phyloP scores from a whole-genome alignment of 495 filamentous ascomycete species.

The Aspergillus bridgeri region DNA sequence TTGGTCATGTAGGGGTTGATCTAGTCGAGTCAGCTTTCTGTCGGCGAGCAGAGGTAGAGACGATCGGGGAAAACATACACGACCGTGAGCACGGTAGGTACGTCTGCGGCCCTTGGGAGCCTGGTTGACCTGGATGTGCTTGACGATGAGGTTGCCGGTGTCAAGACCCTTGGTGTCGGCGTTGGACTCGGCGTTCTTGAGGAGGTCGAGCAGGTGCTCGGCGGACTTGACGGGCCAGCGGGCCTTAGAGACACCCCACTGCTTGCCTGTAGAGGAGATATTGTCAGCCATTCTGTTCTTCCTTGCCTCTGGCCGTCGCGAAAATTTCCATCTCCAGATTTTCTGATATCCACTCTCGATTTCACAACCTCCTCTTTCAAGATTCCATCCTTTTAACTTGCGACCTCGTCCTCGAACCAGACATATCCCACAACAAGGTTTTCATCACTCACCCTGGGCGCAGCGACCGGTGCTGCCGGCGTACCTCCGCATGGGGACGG shows the following conservation, averaged over 20 bases:
- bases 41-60: neutral
- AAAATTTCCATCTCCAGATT: neutral
- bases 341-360: neutral
- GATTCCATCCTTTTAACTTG: neutral
- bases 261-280: slow-evolving; percentile 68
- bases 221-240: slow-evolving; percentile 99
- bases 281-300: slow-evolving; percentile 18
- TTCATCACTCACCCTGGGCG: slow-evolving; percentile 80
- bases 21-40: slow-evolving; percentile 38
- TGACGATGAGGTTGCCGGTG: slow-evolving; percentile 91
- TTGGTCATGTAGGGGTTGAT: slow-evolving; percentile 99
- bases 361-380: neutral
- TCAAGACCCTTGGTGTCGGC: slow-evolving; percentile 99
- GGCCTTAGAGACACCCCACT: slow-evolving; percentile 93
- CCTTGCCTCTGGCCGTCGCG: neutral
- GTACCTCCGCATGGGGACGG: slow-evolving; percentile 94
- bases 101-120: slow-evolving; percentile 96
- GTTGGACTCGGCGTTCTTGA: slow-evolving; percentile 99
- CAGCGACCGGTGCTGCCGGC: slow-evolving; percentile 88
- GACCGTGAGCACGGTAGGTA: slow-evolving; percentile 99
- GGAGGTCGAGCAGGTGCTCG: slow-evolving; percentile 92
- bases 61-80: slow-evolving; percentile 63
- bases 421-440: neutral
- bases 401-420: neutral
- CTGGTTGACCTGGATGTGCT: slow-evolving; percentile 99